Conservation (phyloP, 192 early-diverging fungal species). For the Pilobolus umbonatus region DNA sequence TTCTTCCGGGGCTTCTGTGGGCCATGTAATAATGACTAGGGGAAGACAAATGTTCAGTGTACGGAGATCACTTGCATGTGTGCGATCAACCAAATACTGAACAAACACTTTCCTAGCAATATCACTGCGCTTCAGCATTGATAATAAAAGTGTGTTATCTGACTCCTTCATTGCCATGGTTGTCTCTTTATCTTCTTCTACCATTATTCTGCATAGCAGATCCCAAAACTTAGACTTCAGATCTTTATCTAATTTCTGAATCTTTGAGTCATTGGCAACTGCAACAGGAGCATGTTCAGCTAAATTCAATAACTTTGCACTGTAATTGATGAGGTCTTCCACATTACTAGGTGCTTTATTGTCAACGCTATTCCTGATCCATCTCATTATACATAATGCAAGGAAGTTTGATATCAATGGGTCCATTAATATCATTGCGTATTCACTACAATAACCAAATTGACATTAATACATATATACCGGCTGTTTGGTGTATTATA, state of each 20-base stretch:
- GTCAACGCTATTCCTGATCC: constrained; percentile 30
- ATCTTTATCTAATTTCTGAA: constrained; percentile 47
- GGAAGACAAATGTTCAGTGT: constrained; percentile 36
- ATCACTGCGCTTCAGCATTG: constrained; percentile 36
- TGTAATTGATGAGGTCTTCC: constrained; percentile 36
- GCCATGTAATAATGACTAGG: constrained; percentile 28
- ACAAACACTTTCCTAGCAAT: constrained; percentile 47
- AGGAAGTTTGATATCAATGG: constrained; percentile 49
- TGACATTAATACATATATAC: background rate
- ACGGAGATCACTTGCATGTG: constrained; percentile 31
- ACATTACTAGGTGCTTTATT: constrained; percentile 13
- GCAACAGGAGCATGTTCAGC: constrained; percentile 44
- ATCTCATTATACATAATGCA: constrained; percentile 39
- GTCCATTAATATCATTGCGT: constrained; percentile 54
- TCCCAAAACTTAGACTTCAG: constrained; percentile 38
- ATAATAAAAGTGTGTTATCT: constrained; percentile 23
- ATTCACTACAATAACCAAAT: constrained; percentile 38
- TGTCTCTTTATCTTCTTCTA: constrained; percentile 16
- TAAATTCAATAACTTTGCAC: constrained; percentile 48
- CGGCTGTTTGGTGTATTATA: background rate
- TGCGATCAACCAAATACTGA: constrained; percentile 44
- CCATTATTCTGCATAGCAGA: constrained; percentile 19
- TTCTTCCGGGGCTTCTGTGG: constrained; percentile 26
- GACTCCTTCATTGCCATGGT: constrained; percentile 17
- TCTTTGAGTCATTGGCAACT: constrained; percentile 37